phyloP scores from a whole-genome alignment of 208 protist genomes.

The Crithidia mellificae region DNA sequence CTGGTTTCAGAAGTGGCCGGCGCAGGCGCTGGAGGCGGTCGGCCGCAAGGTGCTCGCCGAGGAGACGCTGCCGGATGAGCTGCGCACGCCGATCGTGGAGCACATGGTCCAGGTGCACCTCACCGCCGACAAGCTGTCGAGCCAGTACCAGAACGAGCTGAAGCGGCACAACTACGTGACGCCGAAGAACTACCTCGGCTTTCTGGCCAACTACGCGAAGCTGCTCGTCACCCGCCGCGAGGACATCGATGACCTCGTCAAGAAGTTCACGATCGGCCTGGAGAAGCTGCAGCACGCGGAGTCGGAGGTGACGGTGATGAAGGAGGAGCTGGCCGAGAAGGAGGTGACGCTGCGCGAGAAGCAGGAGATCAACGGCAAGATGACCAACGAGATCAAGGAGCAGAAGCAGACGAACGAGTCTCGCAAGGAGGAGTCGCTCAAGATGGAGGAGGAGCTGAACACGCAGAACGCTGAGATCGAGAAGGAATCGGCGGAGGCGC shows the following conservation, averaged over 20 bases:
- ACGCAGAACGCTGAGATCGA: conserved; percentile 91
- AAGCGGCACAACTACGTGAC: conserved; percentile 98
- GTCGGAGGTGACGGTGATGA: conserved; percentile 95
- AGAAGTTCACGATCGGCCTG: conserved; percentile 96
- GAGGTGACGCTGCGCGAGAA: conserved; percentile 95
- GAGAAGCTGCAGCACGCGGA: conserved; percentile 95
- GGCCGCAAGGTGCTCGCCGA: conserved; percentile 83
- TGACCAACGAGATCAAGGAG: conserved; percentile 91
- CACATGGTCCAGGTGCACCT: conserved; percentile 98
- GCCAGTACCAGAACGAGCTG: conserved; percentile 89
- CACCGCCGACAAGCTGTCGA: conserved; percentile 84
- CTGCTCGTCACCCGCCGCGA: conserved; percentile 94
- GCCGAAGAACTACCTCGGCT: conserved; percentile 99
- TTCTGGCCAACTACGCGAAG: conserved; percentile 95
- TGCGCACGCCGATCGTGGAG: conserved; percentile 83
- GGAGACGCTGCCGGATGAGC: conserved; percentile 89
- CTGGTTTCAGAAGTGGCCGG: conserved; percentile 99
- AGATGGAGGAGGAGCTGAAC: conserved; percentile 92
- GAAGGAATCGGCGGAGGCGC: conserved; percentile 92
- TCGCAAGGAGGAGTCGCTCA: conserved; percentile 87
- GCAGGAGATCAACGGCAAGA: conserved; percentile 92
- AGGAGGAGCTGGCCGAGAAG: conserved; percentile 94
- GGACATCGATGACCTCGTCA: conserved; percentile 93
- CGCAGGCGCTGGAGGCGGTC: conserved; percentile 96
- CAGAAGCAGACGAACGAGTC: conserved; percentile 89